Conservation (phyloP, 1,139 yeast species). For the Candida labiduridarum region DNA sequence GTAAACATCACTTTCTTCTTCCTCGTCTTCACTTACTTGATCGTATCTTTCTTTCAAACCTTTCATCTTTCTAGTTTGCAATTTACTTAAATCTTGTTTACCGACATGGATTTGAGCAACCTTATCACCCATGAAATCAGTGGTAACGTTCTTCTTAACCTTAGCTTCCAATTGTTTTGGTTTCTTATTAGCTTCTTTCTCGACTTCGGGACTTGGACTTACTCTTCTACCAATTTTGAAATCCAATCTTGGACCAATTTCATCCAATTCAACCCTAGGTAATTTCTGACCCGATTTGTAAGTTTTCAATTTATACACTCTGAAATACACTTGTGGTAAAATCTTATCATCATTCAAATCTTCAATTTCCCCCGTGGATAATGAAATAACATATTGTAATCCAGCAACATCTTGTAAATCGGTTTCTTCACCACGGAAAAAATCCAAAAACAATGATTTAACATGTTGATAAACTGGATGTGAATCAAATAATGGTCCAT, state of each 20-base stretch:
- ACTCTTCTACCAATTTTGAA: conserved; percentile 88
- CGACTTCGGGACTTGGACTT: conserved; percentile 84
- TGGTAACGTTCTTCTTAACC: conserved; percentile 85
- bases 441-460: conserved; percentile 87
- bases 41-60: conserved; percentile 89
- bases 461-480: conserved; percentile 86
- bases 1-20: conserved; percentile 14
- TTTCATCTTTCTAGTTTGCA: conserved; percentile 98
- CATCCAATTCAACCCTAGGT: conserved; percentile 93
- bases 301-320: conserved; percentile 87
- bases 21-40: conserved; percentile 58
- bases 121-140: conserved; percentile 94
- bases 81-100: conserved; percentile 83
- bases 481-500: conserved; percentile 87
- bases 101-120: conserved; percentile 96
- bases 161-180: conserved; percentile 84
- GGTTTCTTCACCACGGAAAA: conserved; percentile 85
- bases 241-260: conserved; percentile 94
- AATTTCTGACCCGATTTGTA: conserved; percentile 81
- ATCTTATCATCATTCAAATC: conserved; percentile 20
- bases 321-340: conserved; percentile 80
- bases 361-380: conserved; percentile 70
- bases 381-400: conserved; percentile 82
- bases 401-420: conserved; percentile 93
- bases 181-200: conserved; percentile 81